Evolutionary conservation across 331 rosid genomes (phyloP).

Genomic region (Cydonia oblonga): DNA sequence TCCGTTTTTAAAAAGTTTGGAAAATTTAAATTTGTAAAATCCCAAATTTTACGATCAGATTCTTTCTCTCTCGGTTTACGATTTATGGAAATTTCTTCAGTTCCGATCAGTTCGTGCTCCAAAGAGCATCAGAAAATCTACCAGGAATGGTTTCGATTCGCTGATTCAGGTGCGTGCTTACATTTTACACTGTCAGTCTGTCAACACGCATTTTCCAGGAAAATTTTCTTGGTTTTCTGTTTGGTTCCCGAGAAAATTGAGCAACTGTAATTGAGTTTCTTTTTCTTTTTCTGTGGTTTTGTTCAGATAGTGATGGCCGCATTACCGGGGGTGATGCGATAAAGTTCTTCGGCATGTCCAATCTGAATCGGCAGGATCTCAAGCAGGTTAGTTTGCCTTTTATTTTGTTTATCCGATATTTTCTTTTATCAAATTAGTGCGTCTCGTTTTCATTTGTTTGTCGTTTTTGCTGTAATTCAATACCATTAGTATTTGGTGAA

Average conservation of each 20-base stretch:
- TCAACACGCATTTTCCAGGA: background rate
- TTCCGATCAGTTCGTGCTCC: conserved; percentile 35
- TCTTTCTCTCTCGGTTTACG: background rate
- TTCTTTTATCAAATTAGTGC: background rate
- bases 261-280: background rate
- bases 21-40: too few species aligned
- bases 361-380: conserved; percentile 66
- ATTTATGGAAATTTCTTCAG: conserved; percentile 51
- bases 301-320: conserved; percentile 83
- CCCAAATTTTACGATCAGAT: background rate
- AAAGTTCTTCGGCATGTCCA: conserved; percentile 65
- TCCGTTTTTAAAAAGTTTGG: background rate
- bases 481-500: background rate
- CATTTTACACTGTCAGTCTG: background rate
- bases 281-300: too few species aligned
- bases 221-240: background rate
- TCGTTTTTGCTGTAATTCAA: background rate
- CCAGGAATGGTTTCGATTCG: conserved; percentile 76
- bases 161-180: conserved; percentile 53
- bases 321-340: conserved; percentile 71
- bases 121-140: conserved; percentile 48
- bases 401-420: background rate
- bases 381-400: conserved; percentile 47
- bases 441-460: background rate
- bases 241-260: background rate